Evolutionary conservation across 331 rosid genomes (phyloP), one percentile per base, ranked within the genome.

Genomic region (Acacia concinna): DNA sequence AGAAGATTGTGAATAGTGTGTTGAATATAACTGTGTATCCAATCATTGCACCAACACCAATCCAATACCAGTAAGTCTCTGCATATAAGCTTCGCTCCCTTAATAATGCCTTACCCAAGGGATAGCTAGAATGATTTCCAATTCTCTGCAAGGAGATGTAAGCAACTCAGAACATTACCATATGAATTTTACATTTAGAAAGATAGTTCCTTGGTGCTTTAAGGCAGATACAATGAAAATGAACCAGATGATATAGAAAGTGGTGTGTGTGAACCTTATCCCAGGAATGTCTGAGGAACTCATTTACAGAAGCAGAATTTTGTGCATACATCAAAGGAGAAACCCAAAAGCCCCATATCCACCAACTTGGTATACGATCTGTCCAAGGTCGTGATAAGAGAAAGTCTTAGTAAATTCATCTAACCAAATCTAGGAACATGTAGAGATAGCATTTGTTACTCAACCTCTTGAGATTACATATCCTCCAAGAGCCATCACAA

Each of bases 281-380:
- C 99, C 99, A 96, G 75, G 98, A 90, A 84, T 96, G 98, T 74
- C 99, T 97, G 62, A 83, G 97, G 82, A 96, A 96, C 87, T 96
- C 99, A 82, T 96, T 93, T 52, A 90, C 97, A 81, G 99, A 90
- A 70, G 94, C 99, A 62, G 98, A 90, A 85, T 88, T 90, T 81
- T 96, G 99, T 44, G 94, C 97, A 85, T 93, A 96, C 98, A 91
- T 93, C 91, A 96, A 90, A 82, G 99, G 99, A 81, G 99, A 96
- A 85, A 94, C 41, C 98, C 98, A 96, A 89, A 87, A 96, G 66
- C 99, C 99, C 99, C 99, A 96, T 73, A 96, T 87, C 99, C 98
- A 96, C 99, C 99, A 96, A 32, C 51, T 87, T 25, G 99, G 99
- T 72, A 96, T 85, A 27, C 40, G 88, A 82, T 91, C 98, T 96